Percentiles rank a stretch among this genome's conserved stretches.
Evolutionary conservation across 1,284 basidiomycete genomes (phyloP).

Genomic region (Athelia psychrophila): DNA sequence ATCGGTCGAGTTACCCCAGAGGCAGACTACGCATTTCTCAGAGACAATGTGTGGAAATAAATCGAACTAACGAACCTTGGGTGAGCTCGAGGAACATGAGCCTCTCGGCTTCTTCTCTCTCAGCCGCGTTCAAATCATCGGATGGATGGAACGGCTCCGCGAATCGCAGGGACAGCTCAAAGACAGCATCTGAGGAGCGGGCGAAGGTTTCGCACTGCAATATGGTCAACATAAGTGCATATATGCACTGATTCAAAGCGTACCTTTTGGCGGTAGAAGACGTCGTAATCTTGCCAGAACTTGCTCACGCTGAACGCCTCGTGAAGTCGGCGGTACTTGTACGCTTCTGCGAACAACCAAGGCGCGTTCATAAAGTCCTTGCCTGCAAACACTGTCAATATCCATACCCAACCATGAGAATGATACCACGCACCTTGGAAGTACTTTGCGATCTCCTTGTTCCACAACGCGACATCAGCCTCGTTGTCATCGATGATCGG

Average conservation of each 20-base stretch:
- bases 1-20: conserved; percentile 98
- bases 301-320: conserved; percentile 95
- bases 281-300: conserved; percentile 88
- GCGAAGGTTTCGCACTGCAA: conserved; percentile 92
- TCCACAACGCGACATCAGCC: conserved; percentile 95
- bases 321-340: conserved; percentile 95
- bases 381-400: conserved; percentile 35
- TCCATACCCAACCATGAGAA: background rate
- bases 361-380: conserved; percentile 98
- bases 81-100: conserved; percentile 94
- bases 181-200: conserved; percentile 89
- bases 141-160: conserved; percentile 79
- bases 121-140: conserved; percentile 49
- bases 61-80: conserved; percentile 52
- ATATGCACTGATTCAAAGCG: conserved; percentile 9
- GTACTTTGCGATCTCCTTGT: conserved; percentile 92
- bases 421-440: conserved; percentile 67
- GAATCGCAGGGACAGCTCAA: conserved; percentile 93
- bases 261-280: conserved; percentile 90
- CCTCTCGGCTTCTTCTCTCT: conserved; percentile 76
- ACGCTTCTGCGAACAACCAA: conserved; percentile 96
- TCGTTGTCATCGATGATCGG: conserved; percentile 93
- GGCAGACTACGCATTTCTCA: conserved; percentile 59
- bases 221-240: conserved; percentile 10
- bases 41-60: background rate